These are phyloP conservation scores for Boletus tylopilopsis DNA, from an alignment of 768 basidiomycete species.

Conservation along the genomic window DNA sequence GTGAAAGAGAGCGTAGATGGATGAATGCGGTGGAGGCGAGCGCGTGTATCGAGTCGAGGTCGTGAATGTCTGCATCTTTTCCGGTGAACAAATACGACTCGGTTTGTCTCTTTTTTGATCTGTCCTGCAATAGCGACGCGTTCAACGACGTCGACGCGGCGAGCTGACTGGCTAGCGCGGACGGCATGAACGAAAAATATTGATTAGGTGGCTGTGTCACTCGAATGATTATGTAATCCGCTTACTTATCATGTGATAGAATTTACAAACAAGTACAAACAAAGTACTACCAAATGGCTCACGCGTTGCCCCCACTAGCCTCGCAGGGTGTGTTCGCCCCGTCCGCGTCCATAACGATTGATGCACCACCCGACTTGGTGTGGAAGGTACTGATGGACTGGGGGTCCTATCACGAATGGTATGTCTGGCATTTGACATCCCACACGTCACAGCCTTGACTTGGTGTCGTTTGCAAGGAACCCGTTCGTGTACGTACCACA, in stretches of 20 bases:
- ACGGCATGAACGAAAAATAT: constrained; percentile 37
- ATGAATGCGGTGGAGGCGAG: constrained; percentile 76
- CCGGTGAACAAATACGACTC: constrained; percentile 89
- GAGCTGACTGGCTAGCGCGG: constrained; percentile 80
- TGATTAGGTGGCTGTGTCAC: background rate
- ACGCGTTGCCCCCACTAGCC: constrained; percentile 37
- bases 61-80: constrained; percentile 77
- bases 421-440: constrained; percentile 8
- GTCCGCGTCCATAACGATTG: constrained; percentile 47
- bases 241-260: too few relatives aligned
- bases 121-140: constrained; percentile 62
- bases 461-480: constrained; percentile 44
- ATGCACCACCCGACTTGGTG: constrained; percentile 58
- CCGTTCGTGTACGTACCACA: constrained; percentile 53
- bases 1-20: constrained; percentile 62
- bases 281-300: too few relatives aligned
- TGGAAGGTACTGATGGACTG: constrained; percentile 65
- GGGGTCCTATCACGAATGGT: constrained; percentile 61
- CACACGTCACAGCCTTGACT: background rate
- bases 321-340: constrained; percentile 45
- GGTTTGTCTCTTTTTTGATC: constrained; percentile 52
- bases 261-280: too few relatives aligned
- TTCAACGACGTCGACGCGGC: constrained; percentile 79
- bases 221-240: constrained; percentile 1
- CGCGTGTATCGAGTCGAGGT: constrained; percentile 82